phyloP scores from a whole-genome alignment of 495 filamentous ascomycete genomes.

The Penicillium goetzii region DNA sequence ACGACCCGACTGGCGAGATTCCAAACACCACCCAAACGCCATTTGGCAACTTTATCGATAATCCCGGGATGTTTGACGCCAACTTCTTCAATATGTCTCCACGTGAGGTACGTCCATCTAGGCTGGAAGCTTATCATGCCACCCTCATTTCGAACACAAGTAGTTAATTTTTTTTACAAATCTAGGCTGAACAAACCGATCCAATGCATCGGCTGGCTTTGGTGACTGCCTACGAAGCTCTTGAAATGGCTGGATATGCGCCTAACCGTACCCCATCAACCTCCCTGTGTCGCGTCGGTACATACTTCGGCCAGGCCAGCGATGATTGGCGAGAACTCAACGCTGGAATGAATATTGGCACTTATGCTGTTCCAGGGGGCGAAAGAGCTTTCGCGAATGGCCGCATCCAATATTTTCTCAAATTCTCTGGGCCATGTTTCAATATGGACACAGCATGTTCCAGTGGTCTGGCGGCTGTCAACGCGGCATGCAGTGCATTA shows the following conservation, averaged over 20 bases:
- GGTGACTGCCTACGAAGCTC: constrained; percentile 74
- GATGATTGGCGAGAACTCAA: constrained; percentile 82
- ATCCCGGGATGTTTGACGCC: constrained; percentile 38
- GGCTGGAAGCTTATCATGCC: not conserved
- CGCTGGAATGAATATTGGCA: constrained; percentile 71
- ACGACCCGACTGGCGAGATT: constrained; percentile 45
- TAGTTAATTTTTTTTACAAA: not conserved
- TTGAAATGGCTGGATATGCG: constrained; percentile 69
- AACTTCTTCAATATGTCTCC: constrained; percentile 45
- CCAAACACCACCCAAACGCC: constrained; percentile 37
- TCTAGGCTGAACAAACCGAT: constrained; percentile 63
- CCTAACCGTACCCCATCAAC: constrained; percentile 12
- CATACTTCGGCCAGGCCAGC: constrained; percentile 77
- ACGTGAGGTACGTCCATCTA: constrained; percentile 33
- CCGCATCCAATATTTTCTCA: constrained; percentile 54
- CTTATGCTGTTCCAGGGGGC: constrained; percentile 77
- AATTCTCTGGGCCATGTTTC: constrained; percentile 69
- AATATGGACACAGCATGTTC: constrained; percentile 80
- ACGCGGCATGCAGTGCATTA: constrained; percentile 64
- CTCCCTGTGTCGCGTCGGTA: constrained; percentile 62
- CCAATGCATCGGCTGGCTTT: constrained; percentile 76
- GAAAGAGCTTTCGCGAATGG: constrained; percentile 69
- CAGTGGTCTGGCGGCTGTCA: constrained; percentile 55
- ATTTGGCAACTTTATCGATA: constrained; percentile 45
- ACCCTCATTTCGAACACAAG: not conserved